Evolutionary conservation across 192 early-diverging fungal species (phyloP).

Genomic region (Spizellomyces punctatus): DNA sequence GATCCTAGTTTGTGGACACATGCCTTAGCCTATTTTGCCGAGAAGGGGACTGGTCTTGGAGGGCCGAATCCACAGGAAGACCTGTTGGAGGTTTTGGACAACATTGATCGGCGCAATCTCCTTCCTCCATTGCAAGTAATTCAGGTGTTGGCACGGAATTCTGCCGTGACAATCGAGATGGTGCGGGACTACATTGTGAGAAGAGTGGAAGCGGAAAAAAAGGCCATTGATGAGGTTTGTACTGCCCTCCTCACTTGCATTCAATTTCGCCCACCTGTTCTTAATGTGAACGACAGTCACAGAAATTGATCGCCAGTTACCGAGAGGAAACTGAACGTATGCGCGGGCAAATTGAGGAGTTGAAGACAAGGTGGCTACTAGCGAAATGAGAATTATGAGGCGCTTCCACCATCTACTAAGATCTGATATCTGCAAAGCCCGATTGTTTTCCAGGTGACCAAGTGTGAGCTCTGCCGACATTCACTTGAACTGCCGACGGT

Average conservation of each 20-base stretch:
- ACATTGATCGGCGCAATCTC: slow-evolving; percentile 84
- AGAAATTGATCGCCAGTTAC: slow-evolving; percentile 73
- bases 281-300: slow-evolving; percentile 16
- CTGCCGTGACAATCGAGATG: slow-evolving; percentile 85
- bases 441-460: slow-evolving; percentile 50
- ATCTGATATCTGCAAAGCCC: slow-evolving; percentile 20
- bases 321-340: slow-evolving; percentile 77
- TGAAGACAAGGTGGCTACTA: slow-evolving; percentile 61
- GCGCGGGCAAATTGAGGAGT: slow-evolving; percentile 77
- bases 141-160: slow-evolving; percentile 77
- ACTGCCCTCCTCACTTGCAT: background rate
- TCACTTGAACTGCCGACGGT: slow-evolving; percentile 85
- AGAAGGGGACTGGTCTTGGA: slow-evolving; percentile 23
- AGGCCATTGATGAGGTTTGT: slow-evolving; percentile 59
- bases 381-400: too few relatives aligned
- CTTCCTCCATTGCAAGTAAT: slow-evolving; percentile 90
- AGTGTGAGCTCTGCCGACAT: slow-evolving; percentile 51
- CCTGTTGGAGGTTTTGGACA: slow-evolving; percentile 64
- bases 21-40: slow-evolving; percentile 51
- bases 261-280: too few relatives aligned
- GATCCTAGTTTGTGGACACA: slow-evolving; percentile 53
- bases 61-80: slow-evolving; percentile 26
- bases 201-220: slow-evolving; percentile 72
- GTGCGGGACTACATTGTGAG: slow-evolving; percentile 81
- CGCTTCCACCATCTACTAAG: too few relatives aligned